Percentiles rank a stretch among this genome's conserved stretches.
These are phyloP conservation scores for Lachnellula arida DNA, from an alignment of 2,329 filamentous ascomycete genomes.

Conservation along the genomic window DNA sequence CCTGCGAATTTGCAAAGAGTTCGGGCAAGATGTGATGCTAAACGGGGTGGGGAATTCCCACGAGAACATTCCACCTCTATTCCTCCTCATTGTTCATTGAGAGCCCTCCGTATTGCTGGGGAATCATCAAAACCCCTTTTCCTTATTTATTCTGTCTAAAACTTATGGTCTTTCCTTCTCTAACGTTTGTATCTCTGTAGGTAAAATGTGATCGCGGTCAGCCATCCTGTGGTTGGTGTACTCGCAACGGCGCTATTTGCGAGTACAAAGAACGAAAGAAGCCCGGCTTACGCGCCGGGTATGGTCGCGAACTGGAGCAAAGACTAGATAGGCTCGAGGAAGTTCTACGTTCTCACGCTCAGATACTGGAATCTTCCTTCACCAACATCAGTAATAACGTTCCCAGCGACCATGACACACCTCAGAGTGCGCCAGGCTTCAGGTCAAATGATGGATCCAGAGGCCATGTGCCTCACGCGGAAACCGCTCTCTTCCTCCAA, in stretches of 20 bases:
- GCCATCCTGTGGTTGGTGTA: constrained; percentile 66
- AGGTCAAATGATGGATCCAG: constrained; percentile 45
- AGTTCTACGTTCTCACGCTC: constrained; percentile 60
- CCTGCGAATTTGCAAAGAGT: not conserved
- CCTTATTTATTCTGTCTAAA: too few species aligned
- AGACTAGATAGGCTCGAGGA: constrained; percentile 66
- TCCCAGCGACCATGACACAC: constrained; percentile 55
- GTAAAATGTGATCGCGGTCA: constrained; percentile 74
- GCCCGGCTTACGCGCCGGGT: constrained; percentile 58
- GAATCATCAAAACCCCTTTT: too few species aligned
- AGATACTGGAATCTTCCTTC: constrained; percentile 58
- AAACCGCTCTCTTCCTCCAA: constrained; percentile 57
- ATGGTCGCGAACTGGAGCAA: constrained; percentile 69
- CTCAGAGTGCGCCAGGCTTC: constrained; percentile 46
- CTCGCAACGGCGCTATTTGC: constrained; percentile 56
- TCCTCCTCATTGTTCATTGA: too few species aligned
- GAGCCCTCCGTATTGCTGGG: too few species aligned
- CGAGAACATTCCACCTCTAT: not conserved
- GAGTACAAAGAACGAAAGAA: constrained; percentile 68
- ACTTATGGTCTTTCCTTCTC: not conserved
- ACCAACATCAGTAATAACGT: constrained; percentile 35
- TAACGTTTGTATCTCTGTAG: constrained; percentile 32
- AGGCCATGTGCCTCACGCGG: constrained; percentile 47
- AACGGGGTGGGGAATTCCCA: not conserved
- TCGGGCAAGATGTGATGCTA: not conserved